Base-by-base conservation (phyloP, 1,139 yeast genomes). In the Sugiyamaella japonica region DNA sequence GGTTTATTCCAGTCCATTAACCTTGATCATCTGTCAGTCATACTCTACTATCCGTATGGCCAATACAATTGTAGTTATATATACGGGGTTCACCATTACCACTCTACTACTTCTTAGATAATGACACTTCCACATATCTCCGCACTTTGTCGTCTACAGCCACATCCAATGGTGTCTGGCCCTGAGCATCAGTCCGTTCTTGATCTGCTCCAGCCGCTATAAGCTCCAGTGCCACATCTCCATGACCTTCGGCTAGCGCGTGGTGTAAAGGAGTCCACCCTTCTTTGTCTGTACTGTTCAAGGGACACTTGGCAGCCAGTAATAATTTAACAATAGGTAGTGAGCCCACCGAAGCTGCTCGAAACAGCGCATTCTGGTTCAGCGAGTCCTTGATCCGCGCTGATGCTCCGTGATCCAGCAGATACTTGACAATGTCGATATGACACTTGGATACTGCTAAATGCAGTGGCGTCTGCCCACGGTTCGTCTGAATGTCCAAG, bases 221-320 rank as follows among this genome's bases (percentile, higher is more conserved):
- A 49, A 91, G 72, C 41, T 74, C 65, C 1, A 82, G 77, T 0
- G 88, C 96, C 7, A 83, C 81, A 56, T 89, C 97, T 1, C 85
- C 91, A 66, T 86, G 85, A 0, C 97, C 97, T 68, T 91, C 99
- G 0, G 97, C 93, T 53, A 87, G 72, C 0, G 98, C 97, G 69
- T 89, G 96, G 69, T 89, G 96, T 61, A 91, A 70, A 0, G 96
- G 84, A 0, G 96, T 87, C 91, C 95, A 89, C 0, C 96, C 95
- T 51, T 79, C 77, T 16, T 64, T 63, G 66, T 91, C 98, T 42
- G 80, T 78, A 4, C 83, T 76, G 65, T 89, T 88, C 28, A 90
- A 67, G 16, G 89, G 86, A 2, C 85, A 82, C 52, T 79, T 79
- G 10, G 81, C 80, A 7, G 76, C 72, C n/a, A 78, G 75, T 2